Evolutionary conservation across 306 rosid genomes (phyloP).

Genomic region (Echinosophora koreensis): DNA sequence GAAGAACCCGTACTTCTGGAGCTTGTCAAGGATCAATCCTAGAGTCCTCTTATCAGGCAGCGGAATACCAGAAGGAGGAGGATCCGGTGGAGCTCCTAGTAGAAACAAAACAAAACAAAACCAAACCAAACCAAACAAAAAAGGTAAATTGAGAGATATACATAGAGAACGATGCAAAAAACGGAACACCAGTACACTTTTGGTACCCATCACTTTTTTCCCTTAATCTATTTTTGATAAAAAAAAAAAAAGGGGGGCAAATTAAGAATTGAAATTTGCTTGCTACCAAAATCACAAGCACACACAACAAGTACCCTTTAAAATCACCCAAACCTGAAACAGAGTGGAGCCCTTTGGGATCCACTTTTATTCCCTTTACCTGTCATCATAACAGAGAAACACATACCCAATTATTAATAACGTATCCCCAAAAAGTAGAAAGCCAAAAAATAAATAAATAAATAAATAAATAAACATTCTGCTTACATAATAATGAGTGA

Average conservation of each 20-base stretch:
- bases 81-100: slow-evolving; percentile 71
- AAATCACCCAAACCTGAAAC: slow-evolving; percentile 73
- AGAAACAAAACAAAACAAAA: slow-evolving; percentile 33
- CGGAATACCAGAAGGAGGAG: slow-evolving; percentile 55
- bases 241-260: not conserved
- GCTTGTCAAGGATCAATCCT: slow-evolving; percentile 94
- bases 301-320: slow-evolving; percentile 36
- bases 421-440: too few relatives aligned
- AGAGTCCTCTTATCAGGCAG: slow-evolving; percentile 87
- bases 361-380: slow-evolving; percentile 78
- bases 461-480: too few relatives aligned
- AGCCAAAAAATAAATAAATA: too few relatives aligned
- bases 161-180: too few relatives aligned
- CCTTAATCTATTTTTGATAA: too few relatives aligned
- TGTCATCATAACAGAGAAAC: slow-evolving; percentile 51
- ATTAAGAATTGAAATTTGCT: slow-evolving; percentile 19
- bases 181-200: too few relatives aligned
- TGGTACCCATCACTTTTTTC: too few relatives aligned
- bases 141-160: not conserved
- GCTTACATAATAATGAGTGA: too few relatives aligned
- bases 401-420: too few relatives aligned
- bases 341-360: slow-evolving; percentile 79
- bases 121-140: slow-evolving; percentile 7
- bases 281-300: not conserved
- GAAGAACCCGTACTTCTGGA: slow-evolving; percentile 76